A percentile compares a stretch with the other conserved stretches of the same genome.
These are phyloP conservation scores for Ceratorhiza oryzae-sativae DNA, from an alignment of 1,284 basidiomycete genomes.

Conservation along the genomic window DNA sequence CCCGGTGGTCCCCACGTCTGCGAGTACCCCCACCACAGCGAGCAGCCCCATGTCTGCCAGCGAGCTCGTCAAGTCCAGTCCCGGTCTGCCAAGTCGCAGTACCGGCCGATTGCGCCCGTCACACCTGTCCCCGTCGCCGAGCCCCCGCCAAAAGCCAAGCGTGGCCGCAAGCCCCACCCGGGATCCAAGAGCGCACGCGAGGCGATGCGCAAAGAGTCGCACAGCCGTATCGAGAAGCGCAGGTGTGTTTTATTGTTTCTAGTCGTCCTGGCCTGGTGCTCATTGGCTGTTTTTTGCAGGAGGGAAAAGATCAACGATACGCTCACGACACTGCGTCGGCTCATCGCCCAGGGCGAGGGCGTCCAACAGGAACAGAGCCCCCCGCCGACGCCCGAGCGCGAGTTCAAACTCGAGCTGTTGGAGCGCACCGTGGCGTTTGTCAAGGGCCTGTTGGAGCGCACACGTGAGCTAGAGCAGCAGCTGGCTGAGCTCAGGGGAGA, in stretches of 20 bases:
- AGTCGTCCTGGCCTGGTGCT: neutral
- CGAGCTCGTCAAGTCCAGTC: slow-evolving; percentile 37
- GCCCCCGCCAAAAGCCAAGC: slow-evolving; percentile 37
- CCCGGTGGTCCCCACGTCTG: neutral
- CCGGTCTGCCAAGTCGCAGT: neutral
- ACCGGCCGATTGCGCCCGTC: slow-evolving; percentile 31
- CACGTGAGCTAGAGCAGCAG: slow-evolving; percentile 39
- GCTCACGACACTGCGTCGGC: slow-evolving; percentile 44
- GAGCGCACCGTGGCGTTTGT: slow-evolving; percentile 45
- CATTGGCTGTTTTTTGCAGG: slow-evolving; percentile 12
- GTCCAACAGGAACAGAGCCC: slow-evolving; percentile 41
- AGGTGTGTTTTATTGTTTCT: slow-evolving; percentile 4
- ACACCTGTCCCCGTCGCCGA: slow-evolving; percentile 13
- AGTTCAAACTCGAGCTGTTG: slow-evolving; percentile 49
- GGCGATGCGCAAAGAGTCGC: slow-evolving; percentile 47
- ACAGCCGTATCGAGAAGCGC: slow-evolving; percentile 49
- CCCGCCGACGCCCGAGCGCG: slow-evolving; percentile 42
- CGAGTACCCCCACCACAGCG: neutral
- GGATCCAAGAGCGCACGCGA: slow-evolving; percentile 42
- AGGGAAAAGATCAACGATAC: slow-evolving; percentile 49
- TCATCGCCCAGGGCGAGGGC: slow-evolving; percentile 38
- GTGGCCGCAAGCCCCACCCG: slow-evolving; percentile 41
- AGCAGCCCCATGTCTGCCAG: slow-evolving; percentile 38
- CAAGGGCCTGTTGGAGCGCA: slow-evolving; percentile 38
- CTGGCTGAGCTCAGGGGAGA: slow-evolving; percentile 22